Conservation (phyloP, 352 stramenopile genomes). For the Pythium pyrilobum region DNA sequence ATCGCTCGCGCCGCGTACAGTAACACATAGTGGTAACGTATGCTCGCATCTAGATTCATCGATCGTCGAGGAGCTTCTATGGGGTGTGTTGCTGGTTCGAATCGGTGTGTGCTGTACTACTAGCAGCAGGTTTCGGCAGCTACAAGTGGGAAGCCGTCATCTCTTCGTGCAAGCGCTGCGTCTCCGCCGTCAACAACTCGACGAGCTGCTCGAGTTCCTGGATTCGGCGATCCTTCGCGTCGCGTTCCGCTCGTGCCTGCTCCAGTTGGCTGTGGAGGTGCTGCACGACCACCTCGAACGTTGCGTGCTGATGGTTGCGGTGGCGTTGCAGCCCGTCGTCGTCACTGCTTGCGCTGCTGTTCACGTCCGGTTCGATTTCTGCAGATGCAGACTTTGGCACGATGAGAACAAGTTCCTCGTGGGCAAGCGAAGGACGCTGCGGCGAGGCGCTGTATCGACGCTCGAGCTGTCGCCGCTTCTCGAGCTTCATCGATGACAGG, state of each 20-base stretch:
- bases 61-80: neutral
- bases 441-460: conserved; percentile 5
- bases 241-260: neutral
- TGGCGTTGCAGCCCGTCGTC: neutral
- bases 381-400: neutral
- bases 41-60: too few species aligned
- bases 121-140: too few species aligned
- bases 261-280: conserved; percentile 24
- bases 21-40: too few species aligned
- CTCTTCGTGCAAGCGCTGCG: neutral
- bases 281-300: conserved; percentile 28
- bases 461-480: neutral
- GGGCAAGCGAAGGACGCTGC: neutral
- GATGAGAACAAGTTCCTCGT: neutral
- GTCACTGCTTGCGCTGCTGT: conserved; percentile 10
- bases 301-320: conserved; percentile 22
- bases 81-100: neutral
- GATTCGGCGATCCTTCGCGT: conserved; percentile 19
- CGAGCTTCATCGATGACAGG: too few species aligned
- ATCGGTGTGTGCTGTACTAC: neutral
- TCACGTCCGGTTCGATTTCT: neutral
- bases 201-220: conserved; percentile 21
- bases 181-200: conserved; percentile 14
- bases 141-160: too few species aligned
- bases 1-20: conserved; percentile 26